These are phyloP conservation scores for Saccharomyces hybrid DNA, from an alignment of 1,139 yeast species.

Conservation along the genomic window DNA sequence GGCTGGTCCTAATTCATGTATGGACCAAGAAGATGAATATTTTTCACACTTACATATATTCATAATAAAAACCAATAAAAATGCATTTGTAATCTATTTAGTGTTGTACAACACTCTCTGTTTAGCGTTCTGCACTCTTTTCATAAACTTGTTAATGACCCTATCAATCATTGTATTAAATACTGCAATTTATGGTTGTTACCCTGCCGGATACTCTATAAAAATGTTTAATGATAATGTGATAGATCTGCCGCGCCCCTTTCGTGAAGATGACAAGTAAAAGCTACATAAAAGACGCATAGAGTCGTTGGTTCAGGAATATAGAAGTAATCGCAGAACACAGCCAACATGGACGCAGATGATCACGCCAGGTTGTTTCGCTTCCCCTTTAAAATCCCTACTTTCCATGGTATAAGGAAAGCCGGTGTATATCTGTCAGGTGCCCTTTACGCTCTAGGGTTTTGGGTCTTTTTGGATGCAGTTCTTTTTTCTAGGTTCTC, in stretches of 20 bases:
- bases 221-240: too few relatives aligned
- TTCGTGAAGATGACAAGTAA: not conserved
- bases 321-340: not conserved
- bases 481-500: slow-evolving; percentile 77
- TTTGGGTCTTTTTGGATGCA: slow-evolving; percentile 85
- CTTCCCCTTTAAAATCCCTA: slow-evolving; percentile 52
- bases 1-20: too few relatives aligned
- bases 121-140: too few relatives aligned
- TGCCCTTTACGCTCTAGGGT: slow-evolving; percentile 63
- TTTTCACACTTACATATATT: too few relatives aligned
- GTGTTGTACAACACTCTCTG: too few relatives aligned
- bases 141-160: too few relatives aligned
- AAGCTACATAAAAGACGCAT: not conserved
- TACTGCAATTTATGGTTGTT: not conserved
- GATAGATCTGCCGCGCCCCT: not conserved
- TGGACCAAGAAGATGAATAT: too few relatives aligned
- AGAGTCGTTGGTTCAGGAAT: not conserved
- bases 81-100: too few relatives aligned
- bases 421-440: slow-evolving; percentile 44
- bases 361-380: slow-evolving; percentile 38
- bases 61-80: too few relatives aligned
- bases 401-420: slow-evolving; percentile 63
- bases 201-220: not conserved
- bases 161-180: too few relatives aligned
- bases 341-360: slow-evolving; percentile 16